These are phyloP conservation scores for Sclerotinia subarctica DNA, from an alignment of 2,329 filamentous ascomycete genomes.

Conservation along the genomic window DNA sequence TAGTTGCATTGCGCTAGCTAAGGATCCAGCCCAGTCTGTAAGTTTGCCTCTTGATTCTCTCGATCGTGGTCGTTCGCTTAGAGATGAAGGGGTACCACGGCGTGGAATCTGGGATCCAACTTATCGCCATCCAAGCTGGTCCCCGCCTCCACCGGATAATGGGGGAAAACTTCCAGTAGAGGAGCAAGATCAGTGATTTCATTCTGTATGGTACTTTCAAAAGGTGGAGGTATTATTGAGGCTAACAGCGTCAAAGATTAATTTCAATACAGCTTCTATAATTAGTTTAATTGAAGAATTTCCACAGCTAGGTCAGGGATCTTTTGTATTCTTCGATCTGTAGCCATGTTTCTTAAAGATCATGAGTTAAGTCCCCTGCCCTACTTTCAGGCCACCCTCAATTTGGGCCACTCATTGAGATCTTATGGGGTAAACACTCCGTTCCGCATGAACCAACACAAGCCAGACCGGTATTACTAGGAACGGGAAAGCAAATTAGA, in stretches of 20 bases:
- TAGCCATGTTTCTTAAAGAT: neutral
- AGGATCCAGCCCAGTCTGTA: neutral
- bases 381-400: too few species aligned
- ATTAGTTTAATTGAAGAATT: neutral
- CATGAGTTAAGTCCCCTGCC: too few species aligned
- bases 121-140: neutral
- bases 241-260: neutral
- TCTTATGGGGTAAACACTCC: neutral
- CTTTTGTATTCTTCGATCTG: neutral
- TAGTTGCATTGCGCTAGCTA: conserved; percentile 34
- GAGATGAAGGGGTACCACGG: neutral
- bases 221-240: neutral
- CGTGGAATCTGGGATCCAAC: neutral
- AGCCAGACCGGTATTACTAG: neutral
- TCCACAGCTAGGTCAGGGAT: neutral
- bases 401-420: neutral
- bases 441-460: neutral
- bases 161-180: neutral
- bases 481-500: neutral
- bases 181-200: neutral
- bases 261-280: neutral
- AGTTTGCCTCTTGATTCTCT: neutral
- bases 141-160: neutral
- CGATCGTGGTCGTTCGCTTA: neutral
- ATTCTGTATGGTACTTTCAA: neutral